Evolutionary conservation across 106 monocot genomes (phyloP).

Genomic region (Dioscorea dumetorum): DNA sequence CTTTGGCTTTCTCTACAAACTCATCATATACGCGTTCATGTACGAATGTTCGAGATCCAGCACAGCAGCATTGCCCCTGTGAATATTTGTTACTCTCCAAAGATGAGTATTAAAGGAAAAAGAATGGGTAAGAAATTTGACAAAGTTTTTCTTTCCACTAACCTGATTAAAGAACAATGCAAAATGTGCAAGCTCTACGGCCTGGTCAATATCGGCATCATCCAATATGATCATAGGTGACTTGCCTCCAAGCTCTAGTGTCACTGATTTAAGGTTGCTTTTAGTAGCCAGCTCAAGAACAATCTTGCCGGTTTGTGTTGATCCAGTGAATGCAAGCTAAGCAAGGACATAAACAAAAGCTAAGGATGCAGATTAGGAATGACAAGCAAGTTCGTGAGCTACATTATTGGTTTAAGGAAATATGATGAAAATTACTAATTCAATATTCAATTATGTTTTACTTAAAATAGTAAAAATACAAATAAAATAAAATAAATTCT

Average conservation of each 20-base stretch:
- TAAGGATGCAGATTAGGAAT: no score
- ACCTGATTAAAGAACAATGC: slow-evolving; percentile 98
- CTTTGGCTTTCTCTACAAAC: slow-evolving; percentile 88
- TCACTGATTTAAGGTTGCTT: slow-evolving; percentile 92
- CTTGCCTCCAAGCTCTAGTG: slow-evolving; percentile 79
- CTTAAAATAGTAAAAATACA: no score
- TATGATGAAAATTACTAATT: no score
- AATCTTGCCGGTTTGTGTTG: slow-evolving; percentile 80
- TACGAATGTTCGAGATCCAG: slow-evolving; percentile 91
- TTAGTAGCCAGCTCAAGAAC: slow-evolving; percentile 84
- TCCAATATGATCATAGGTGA: slow-evolving; percentile 75
- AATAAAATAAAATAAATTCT: no score
- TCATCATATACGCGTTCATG: slow-evolving; percentile 85
- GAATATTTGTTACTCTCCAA: neutral
- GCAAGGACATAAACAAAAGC: neutral
- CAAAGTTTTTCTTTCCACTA: neutral
- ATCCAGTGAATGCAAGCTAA: slow-evolving; percentile 94
- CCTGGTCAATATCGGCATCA: slow-evolving; percentile 81
- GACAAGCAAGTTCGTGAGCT: no score
- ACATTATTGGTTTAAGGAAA: no score
- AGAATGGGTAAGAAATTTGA: no score
- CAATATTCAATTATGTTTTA: no score
- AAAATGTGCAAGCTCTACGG: slow-evolving; percentile 91
- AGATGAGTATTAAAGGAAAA: no score
- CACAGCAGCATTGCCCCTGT: slow-evolving; percentile 93